Evolutionary conservation across 805 yeast genomes (phyloP), one percentile per base, ranked within the genome.

Genomic region (Lachancea cidri): DNA sequence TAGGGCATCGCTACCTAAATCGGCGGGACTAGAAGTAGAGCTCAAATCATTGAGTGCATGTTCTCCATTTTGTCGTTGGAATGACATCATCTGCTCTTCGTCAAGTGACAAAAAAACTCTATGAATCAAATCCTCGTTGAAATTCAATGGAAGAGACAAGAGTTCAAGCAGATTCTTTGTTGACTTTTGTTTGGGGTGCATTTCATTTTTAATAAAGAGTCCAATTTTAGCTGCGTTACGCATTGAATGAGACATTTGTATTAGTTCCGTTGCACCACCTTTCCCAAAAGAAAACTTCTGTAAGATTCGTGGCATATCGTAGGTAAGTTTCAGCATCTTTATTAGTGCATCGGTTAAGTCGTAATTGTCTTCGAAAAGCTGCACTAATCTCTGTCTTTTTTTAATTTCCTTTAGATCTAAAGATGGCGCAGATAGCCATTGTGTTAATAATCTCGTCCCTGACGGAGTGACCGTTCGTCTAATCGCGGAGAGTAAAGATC

Each of bases 361-460:
- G 1, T 43, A 27, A 34, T 70, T 57, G 5, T 55, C 56, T 25
- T 57, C 41, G 33, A 83, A 73, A 3, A 65, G 55, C 5, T 59
- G 57, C 0, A 84, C 82, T 9, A 73, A 50, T 14, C 63, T 64
- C 35, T 79, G 86, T 19, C 98, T 67, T 15, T 58, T 52, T 14
- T 58, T 59, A 11, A 93, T 77, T 46, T 77, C 83, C 0, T 56
- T 51, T 0, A 74, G 52, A 52, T 82, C 74, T 7, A 83, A 71
- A 0, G 86, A 72, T 0, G 98, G 98, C 2, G 86, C 78, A 18
- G 85, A 71, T 4, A 91, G 64, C 96, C 97, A 87, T 39, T 81
- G 79, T 5, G 81, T 74, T 9, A 93, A 64, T n/a, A 84, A 55
- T 32, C 98, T 67, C 0, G 95, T 67, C 0, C 98, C 98, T 0